phyloP scores from a whole-genome alignment of 1,284 basidiomycete species.

The Anthracocystis panici-leucophaei region DNA sequence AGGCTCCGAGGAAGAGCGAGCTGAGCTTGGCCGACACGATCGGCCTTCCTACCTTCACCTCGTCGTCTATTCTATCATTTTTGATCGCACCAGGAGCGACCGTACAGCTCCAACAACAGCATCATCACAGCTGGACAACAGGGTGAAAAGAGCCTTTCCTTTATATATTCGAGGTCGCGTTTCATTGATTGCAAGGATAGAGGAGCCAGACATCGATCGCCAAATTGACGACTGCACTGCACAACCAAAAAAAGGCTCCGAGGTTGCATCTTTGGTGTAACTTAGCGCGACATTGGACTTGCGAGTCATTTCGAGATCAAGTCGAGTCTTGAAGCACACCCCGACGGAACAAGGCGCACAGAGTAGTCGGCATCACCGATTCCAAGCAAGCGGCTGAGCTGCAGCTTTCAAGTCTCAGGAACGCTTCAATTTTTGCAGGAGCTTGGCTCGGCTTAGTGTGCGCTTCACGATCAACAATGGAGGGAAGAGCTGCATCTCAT shows the following conservation, averaged over 20 bases:
- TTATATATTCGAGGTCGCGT: background rate
- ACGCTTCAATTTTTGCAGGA: background rate
- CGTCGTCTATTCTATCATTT: background rate
- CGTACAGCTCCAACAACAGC: background rate
- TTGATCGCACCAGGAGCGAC: background rate
- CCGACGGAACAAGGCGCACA: background rate
- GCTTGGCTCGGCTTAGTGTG: background rate
- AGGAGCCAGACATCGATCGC: background rate
- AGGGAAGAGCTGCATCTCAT: slow-evolving; percentile 1
- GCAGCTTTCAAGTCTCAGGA: slow-evolving; percentile 4
- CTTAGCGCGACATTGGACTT: background rate
- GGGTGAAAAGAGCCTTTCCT: background rate
- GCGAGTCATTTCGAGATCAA: background rate
- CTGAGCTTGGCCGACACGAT: background rate
- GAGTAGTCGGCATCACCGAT: background rate
- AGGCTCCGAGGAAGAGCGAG: slow-evolving; percentile 38
- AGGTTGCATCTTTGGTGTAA: slow-evolving; percentile 1
- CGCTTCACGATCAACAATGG: slow-evolving; percentile 8
- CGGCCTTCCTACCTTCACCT: background rate
- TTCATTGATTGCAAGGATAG: background rate
- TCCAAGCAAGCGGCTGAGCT: background rate
- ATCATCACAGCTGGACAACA: no score
- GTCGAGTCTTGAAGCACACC: background rate
- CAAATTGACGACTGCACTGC: background rate
- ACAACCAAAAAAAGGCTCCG: slow-evolving; percentile 14